These are phyloP conservation scores for Ogataea parapolymorpha DNA, from an alignment of 805 yeast species.

Conservation along the genomic window DNA sequence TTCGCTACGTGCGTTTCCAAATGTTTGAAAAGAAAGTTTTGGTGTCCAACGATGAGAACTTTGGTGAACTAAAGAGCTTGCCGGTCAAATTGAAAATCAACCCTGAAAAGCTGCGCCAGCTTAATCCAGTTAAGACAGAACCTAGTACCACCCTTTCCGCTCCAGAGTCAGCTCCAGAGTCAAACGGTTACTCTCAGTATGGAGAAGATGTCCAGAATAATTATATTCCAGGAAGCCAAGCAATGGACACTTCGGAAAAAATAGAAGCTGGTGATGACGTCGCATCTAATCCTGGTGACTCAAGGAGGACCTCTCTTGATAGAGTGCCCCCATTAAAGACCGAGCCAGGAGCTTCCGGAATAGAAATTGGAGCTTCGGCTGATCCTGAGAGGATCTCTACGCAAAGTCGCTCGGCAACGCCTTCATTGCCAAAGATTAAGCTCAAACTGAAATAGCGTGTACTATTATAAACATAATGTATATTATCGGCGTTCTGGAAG, in stretches of 20 bases:
- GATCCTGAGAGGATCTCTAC: neutral
- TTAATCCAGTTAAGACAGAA: neutral
- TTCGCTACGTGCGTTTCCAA: slow-evolving; percentile 37
- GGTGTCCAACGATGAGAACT: slow-evolving; percentile 27
- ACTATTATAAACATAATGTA: slow-evolving; percentile 4
- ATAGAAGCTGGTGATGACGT: too few species aligned
- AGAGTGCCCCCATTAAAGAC: too few species aligned
- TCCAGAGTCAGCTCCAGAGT: too few species aligned
- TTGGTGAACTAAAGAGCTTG: slow-evolving; percentile 9
- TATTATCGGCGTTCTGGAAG: slow-evolving; percentile 16
- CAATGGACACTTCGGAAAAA: too few species aligned
- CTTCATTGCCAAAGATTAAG: slow-evolving; percentile 18
- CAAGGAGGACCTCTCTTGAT: too few species aligned
- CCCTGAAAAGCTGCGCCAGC: slow-evolving; percentile 6
- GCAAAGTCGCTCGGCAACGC: neutral
- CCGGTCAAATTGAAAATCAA: slow-evolving; percentile 12
- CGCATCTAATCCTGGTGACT: too few species aligned
- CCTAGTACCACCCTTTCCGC: too few species aligned
- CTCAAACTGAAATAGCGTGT: slow-evolving; percentile 20
- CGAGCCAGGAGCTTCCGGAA: too few species aligned
- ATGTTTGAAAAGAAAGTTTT: slow-evolving; percentile 22
- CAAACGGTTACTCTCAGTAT: too few species aligned
- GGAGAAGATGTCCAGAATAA: too few species aligned
- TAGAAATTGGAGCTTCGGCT: neutral
- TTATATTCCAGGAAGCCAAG: too few species aligned